phyloP scores from a whole-genome alignment of 768 basidiomycete genomes.

The Lentinula edodes region DNA sequence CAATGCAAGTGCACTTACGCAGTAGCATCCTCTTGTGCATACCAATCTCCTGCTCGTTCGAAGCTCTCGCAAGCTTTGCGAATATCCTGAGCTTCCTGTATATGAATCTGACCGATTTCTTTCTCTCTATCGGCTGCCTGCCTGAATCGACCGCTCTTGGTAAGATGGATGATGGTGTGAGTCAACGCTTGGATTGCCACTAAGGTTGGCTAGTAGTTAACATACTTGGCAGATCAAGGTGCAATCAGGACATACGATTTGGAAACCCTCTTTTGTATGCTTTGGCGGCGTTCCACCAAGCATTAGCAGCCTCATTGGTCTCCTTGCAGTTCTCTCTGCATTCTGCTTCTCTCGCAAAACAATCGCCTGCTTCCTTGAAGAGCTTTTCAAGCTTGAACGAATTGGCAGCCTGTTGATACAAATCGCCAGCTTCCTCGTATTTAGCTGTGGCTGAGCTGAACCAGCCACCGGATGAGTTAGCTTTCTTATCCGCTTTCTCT shows the following conservation, averaged over 20 bases:
- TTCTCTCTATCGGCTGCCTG: slow-evolving; percentile 98
- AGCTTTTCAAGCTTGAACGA: slow-evolving; percentile 87
- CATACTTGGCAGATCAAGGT: slow-evolving; percentile 1
- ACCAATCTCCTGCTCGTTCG: slow-evolving; percentile 92
- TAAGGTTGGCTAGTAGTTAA: slow-evolving; percentile 25
- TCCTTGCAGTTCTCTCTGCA: slow-evolving; percentile 88
- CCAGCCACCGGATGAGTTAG: slow-evolving; percentile 78
- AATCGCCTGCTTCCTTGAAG: slow-evolving; percentile 89
- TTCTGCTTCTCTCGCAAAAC: slow-evolving; percentile 91
- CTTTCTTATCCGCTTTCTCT: slow-evolving; percentile 92
- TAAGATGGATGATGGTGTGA: slow-evolving; percentile 80
- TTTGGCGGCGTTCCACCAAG: slow-evolving; percentile 98
- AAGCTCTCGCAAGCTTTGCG: slow-evolving; percentile 88
- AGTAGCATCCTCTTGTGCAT: slow-evolving; percentile 92
- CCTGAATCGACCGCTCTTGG: slow-evolving; percentile 82
- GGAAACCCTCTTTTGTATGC: slow-evolving; percentile 87
- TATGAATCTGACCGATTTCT: slow-evolving; percentile 90
- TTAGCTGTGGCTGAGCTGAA: slow-evolving; percentile 81
- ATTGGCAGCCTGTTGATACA: slow-evolving; percentile 93
- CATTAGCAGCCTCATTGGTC: slow-evolving; percentile 91
- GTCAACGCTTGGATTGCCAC: slow-evolving; percentile 87
- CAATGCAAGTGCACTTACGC: slow-evolving; percentile 59
- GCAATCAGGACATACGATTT: slow-evolving; percentile 53
- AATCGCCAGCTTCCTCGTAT: slow-evolving; percentile 93
- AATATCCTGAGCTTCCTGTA: slow-evolving; percentile 77